phyloP scores from a whole-genome alignment of 129 eudicot species.

The Dittrichia graveolens region DNA sequence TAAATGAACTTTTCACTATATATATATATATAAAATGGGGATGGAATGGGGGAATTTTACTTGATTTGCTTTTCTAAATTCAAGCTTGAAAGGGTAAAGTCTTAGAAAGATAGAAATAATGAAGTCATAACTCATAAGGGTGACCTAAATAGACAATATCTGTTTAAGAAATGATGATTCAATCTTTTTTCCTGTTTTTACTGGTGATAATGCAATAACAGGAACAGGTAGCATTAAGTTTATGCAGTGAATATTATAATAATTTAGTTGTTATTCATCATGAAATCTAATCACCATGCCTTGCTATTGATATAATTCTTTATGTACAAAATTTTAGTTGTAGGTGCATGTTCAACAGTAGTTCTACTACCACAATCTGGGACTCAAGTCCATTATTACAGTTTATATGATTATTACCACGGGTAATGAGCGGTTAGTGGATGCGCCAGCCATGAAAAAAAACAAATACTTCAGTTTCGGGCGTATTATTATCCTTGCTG shows the following conservation, averaged over 20 bases:
- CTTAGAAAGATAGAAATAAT: not conserved
- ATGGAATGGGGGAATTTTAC: no score
- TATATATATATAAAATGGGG: no score
- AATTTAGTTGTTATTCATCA: not conserved
- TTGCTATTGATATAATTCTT: not conserved
- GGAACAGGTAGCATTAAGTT: no score
- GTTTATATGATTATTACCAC: conserved; percentile 12
- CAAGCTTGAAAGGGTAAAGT: not conserved
- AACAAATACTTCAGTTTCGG: not conserved
- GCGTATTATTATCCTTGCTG: conserved; percentile 16
- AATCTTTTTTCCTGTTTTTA: not conserved
- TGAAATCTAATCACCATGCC: conserved; percentile 6
- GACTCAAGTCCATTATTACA: conserved; percentile 22
- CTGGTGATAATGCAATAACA: not conserved
- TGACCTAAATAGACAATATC: not conserved
- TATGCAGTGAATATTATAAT: conserved; percentile 22
- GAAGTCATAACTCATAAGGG: not conserved
- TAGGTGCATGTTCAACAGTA: conserved; percentile 24
- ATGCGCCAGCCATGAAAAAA: conserved; percentile 14
- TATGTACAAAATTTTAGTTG: not conserved
- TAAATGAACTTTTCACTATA: no score
- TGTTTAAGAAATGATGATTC: not conserved
- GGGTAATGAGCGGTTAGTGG: not conserved
- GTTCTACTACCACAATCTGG: conserved; percentile 20
- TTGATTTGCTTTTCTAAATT: no score